A percentile compares a stretch with the other conserved stretches of the same genome.
Conservation (phyloP, 2,329 filamentous ascomycete species). For the Zymoseptoria pseudotritici region DNA sequence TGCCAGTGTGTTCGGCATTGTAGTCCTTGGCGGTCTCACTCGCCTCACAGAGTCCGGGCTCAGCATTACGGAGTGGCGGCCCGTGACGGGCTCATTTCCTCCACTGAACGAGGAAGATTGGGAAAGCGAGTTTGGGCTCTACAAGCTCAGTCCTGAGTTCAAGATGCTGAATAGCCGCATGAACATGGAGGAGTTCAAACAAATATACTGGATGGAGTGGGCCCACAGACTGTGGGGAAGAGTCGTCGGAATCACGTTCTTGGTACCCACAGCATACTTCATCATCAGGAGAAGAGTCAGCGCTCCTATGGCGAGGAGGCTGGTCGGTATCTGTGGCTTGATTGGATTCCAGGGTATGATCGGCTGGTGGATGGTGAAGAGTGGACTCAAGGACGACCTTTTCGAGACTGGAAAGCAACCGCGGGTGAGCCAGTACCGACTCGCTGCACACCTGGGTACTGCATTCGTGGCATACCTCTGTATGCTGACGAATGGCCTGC, state of each 20-base stretch:
- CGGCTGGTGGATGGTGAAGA: constrained; percentile 99
- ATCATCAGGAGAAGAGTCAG: constrained; percentile 73
- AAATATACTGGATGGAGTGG: constrained; percentile 99
- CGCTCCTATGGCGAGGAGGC: constrained; percentile 64
- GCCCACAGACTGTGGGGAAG: constrained; percentile 90
- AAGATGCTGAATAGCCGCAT: constrained; percentile 86
- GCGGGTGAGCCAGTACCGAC: constrained; percentile 86
- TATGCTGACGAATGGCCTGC: constrained; percentile 85
- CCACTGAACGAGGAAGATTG: constrained; percentile 73
- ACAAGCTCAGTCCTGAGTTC: constrained; percentile 88
- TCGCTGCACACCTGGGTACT: constrained; percentile 80
- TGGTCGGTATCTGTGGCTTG: constrained; percentile 75
- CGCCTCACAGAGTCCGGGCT: constrained; percentile 91
- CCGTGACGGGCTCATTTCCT: constrained; percentile 85
- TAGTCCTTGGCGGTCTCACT: constrained; percentile 89
- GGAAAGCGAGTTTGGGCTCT: constrained; percentile 89
- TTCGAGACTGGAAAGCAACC: constrained; percentile 87
- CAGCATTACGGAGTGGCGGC: constrained; percentile 98
- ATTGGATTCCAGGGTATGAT: constrained; percentile 94
- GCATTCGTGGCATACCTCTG: constrained; percentile 90
- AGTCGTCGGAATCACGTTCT: constrained; percentile 81
- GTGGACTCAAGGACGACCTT: constrained; percentile 87
- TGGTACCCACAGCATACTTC: constrained; percentile 83
- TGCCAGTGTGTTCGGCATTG: constrained; percentile 90
- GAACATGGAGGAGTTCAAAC: constrained; percentile 88